These are phyloP conservation scores for Hirsutella rhossiliensis DNA, from an alignment of 2,329 filamentous ascomycete genomes.

Conservation along the genomic window DNA sequence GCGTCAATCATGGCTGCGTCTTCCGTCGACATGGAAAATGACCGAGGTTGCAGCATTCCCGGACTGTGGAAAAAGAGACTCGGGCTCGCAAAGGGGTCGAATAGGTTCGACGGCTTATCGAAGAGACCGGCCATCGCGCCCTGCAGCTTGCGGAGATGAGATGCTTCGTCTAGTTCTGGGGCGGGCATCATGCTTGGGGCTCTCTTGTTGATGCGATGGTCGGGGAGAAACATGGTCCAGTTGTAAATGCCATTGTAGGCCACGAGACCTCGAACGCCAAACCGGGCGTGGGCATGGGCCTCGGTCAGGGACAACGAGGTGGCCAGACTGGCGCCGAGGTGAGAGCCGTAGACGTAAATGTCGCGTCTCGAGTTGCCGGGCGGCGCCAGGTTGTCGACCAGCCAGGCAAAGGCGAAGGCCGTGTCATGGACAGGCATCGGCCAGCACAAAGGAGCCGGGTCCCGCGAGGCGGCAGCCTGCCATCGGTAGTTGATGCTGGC, in stretches of 20 bases:
- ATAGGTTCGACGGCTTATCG: slow-evolving; percentile 31
- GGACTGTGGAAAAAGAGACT: slow-evolving; percentile 45
- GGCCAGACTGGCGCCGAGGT: slow-evolving; percentile 45
- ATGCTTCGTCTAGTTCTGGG: slow-evolving; percentile 14
- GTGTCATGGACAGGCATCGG: slow-evolving; percentile 46
- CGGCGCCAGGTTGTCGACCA: slow-evolving; percentile 31
- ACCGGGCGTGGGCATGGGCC: slow-evolving; percentile 25
- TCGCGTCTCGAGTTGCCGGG: slow-evolving; percentile 19
- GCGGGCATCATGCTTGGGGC: slow-evolving; percentile 7
- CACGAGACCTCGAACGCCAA: slow-evolving; percentile 40
- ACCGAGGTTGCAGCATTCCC: slow-evolving; percentile 30
- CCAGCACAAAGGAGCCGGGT: slow-evolving; percentile 28
- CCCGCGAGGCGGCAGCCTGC: slow-evolving; percentile 15
- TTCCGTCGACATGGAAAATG: slow-evolving; percentile 26
- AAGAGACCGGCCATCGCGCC: slow-evolving; percentile 32
- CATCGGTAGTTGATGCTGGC: slow-evolving; percentile 51
- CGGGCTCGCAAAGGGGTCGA: slow-evolving; percentile 49
- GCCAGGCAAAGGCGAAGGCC: slow-evolving; percentile 40
- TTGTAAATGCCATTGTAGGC: slow-evolving; percentile 51
- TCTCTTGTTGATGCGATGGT: slow-evolving; percentile 31
- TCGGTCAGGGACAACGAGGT: slow-evolving; percentile 46
- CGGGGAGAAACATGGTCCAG: slow-evolving; percentile 48
- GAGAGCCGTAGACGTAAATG: slow-evolving; percentile 40
- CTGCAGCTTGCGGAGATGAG: slow-evolving; percentile 25
- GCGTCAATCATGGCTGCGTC: slow-evolving; percentile 13